phyloP scores from a whole-genome alignment of 495 filamentous ascomycete species.

The Annulohypoxylon stygium region DNA sequence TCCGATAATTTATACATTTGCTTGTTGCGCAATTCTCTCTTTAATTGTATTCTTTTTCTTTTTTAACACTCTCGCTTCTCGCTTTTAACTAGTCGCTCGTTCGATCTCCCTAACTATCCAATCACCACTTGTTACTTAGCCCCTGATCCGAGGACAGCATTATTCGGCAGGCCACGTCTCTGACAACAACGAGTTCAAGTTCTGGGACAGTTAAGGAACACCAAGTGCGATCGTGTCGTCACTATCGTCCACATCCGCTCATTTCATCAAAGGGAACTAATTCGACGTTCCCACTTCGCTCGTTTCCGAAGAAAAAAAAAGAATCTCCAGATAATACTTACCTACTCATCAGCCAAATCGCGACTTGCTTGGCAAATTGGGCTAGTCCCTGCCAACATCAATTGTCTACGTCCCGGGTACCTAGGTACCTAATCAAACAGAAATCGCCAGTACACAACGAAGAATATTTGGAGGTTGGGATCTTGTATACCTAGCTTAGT shows the following conservation, averaged over 20 bases:
- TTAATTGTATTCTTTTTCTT: conserved; percentile 18
- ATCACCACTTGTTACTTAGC: conserved; percentile 40
- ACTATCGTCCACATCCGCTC: conserved; percentile 39
- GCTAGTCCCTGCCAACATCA: conserved; percentile 30
- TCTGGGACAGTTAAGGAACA: conserved; percentile 43
- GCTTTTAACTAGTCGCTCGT: conserved; percentile 42
- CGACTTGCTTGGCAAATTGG: conserved; percentile 28
- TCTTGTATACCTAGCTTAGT: conserved; percentile 14
- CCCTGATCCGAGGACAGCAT: conserved; percentile 53
- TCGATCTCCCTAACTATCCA: conserved; percentile 41
- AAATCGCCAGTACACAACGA: conserved; percentile 21
- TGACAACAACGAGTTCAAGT: conserved; percentile 38
- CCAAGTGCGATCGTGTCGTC: conserved; percentile 41
- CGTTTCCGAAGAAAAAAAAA: conserved; percentile 37
- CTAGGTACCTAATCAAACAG: conserved; percentile 36
- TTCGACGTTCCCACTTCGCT: conserved; percentile 33
- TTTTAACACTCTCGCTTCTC: conserved; percentile 21
- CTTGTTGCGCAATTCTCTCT: conserved; percentile 30
- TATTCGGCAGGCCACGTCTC: conserved; percentile 49
- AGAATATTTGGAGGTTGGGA: conserved; percentile 17
- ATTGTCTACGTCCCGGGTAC: conserved; percentile 13
- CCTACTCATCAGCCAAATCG: conserved; percentile 7
- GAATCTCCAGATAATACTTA: conserved; percentile 18
- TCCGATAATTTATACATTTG: conserved; percentile 23
- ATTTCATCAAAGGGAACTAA: conserved; percentile 41